These are phyloP conservation scores for Fusarium sp. DNA, from an alignment of 2,329 filamentous ascomycete species.

Conservation along the genomic window DNA sequence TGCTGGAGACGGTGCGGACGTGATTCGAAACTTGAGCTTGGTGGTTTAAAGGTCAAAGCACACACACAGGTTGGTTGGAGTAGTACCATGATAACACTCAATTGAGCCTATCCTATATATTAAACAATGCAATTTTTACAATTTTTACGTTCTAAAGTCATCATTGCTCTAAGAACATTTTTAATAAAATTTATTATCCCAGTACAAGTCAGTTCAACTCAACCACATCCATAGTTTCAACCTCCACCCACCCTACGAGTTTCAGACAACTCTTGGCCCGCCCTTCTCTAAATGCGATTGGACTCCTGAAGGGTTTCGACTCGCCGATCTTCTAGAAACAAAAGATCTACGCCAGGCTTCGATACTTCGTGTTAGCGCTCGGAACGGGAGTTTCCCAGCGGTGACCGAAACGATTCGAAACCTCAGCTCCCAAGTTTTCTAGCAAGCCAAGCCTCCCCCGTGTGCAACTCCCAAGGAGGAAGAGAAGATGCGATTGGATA, in stretches of 20 bases:
- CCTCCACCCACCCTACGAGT: neutral
- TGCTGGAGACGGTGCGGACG: neutral
- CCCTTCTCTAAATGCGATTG: neutral
- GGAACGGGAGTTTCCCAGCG: neutral
- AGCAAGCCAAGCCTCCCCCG: too few relatives aligned
- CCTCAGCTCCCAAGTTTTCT: neutral
- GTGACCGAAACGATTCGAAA: neutral
- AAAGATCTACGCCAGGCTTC: neutral
- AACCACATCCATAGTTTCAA: neutral
- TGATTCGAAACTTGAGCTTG: constrained; percentile 7
- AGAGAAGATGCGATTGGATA: constrained; percentile 23
- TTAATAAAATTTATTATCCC: neutral
- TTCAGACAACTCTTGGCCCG: neutral
- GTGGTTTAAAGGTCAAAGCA: neutral
- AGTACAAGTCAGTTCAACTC: neutral
- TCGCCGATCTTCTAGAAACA: neutral
- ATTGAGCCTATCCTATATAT: neutral
- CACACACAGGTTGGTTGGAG: neutral
- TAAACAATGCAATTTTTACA: neutral
- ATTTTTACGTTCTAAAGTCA: too few relatives aligned
- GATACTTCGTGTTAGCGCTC: neutral
- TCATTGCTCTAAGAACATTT: neutral
- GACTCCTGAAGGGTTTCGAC: neutral
- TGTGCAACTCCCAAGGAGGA: too few relatives aligned
- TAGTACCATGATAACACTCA: neutral